Evolutionary conservation across 1,284 basidiomycete species (phyloP), one percentile per base, ranked within the genome.

Genomic region (Coniferiporia weirii): DNA sequence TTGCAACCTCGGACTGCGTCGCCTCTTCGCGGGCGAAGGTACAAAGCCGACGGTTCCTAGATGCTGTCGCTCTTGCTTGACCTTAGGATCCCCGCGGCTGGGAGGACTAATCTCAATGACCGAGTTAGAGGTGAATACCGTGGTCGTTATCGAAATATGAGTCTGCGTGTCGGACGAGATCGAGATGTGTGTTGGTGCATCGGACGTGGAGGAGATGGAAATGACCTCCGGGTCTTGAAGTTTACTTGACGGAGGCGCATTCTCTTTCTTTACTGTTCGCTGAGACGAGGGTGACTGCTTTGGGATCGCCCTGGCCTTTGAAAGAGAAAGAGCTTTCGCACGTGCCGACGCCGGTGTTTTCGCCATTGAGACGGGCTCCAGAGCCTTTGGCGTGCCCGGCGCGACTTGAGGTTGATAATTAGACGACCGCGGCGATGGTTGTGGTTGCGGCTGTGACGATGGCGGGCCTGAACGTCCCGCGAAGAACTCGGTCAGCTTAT

Each of bases 401-500:
- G 40, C 40, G 12, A 13, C 44, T 46, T 19, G 44, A 46, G 43
- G n/a, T 45, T 45, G 43, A 17, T 15, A 9, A n/a, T 27, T 52
- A 36, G 32, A 22, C 15, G 36, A 32, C 17, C 10, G 43, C 22
- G 48, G 43, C 12, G 51, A 17, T 12, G 52, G 36, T 9, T 20
- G 35, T n/a, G 53, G 43, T 35, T 52, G 51, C 8, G 58, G 58
- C 44, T 44, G 34, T 7, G 27, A 53, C 9, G 46, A 59, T 13
- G 48, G 44, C 8, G 48, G 27, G 15, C 19, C 12, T 8, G 56
- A 49, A 15, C 43, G 43, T 32, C 38, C 44, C n/a, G 17, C 17
- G 53, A 59, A 59, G 47, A 50, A 59, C 4, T 59, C 58, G 34
- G 58, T 59, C 12, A 59, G 17, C 47, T 54, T 59, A 19, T 55